These are phyloP conservation scores for Phytophthora vignae DNA, from an alignment of 352 stramenopile genomes.

Conservation along the genomic window DNA sequence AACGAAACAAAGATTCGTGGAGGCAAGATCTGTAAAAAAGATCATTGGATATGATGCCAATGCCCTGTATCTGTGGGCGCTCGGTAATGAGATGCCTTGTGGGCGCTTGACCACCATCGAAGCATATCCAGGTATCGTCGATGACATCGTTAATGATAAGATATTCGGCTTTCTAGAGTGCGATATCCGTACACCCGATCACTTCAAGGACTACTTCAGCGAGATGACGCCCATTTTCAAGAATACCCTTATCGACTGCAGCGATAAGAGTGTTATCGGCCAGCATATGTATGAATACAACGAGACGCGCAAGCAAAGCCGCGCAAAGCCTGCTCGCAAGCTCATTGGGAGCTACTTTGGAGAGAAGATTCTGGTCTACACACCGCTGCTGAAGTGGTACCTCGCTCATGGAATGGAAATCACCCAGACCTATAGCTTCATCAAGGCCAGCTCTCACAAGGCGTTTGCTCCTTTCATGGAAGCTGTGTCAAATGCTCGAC, in stretches of 20 bases:
- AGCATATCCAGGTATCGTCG: neutral
- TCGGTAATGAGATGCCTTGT: conserved; percentile 39
- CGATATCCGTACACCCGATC: neutral
- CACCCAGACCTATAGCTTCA: conserved; percentile 37
- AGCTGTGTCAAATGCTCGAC: conserved; percentile 32
- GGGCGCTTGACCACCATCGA: conserved; percentile 14
- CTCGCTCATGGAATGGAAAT: conserved; percentile 35
- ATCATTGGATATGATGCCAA: conserved; percentile 28
- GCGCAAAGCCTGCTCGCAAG: conserved; percentile 24
- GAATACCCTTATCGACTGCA: neutral
- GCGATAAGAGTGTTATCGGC: conserved; percentile 1
- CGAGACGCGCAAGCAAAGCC: conserved; percentile 8
- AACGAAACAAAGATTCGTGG: conserved; percentile 14
- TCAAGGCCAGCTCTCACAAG: conserved; percentile 21
- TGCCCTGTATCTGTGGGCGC: neutral
- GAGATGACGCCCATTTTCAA: conserved; percentile 38
- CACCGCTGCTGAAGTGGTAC: conserved; percentile 48
- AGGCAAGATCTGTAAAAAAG: conserved; percentile 17
- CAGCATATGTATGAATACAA: neutral
- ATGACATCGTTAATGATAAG: conserved; percentile 22
- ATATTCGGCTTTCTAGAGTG: neutral
- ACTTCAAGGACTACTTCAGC: neutral
- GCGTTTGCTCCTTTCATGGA: conserved; percentile 34
- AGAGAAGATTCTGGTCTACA: conserved; percentile 42
- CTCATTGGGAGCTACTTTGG: conserved; percentile 46